Evolutionary conservation across 176 grass and related monocot genomes (phyloP), one percentile per base, ranked within the genome.

Genomic region (Lolium rigidum): DNA sequence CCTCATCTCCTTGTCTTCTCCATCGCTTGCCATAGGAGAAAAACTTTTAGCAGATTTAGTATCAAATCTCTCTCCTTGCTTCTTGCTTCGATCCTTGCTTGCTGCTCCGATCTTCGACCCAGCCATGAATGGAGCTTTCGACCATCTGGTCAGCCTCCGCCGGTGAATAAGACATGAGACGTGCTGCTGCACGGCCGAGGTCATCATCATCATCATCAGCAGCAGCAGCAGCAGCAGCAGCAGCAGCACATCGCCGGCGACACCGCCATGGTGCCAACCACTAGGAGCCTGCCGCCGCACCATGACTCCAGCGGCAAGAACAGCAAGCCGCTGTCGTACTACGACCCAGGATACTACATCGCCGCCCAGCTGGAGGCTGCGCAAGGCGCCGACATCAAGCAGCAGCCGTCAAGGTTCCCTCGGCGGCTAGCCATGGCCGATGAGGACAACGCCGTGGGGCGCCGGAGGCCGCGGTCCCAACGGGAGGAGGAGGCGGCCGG

Each of bases 261-360:
- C 63, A 68, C 59, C 59, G 82, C 78, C 79, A 95, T 98, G 96
- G 88, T 93, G 21, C 93, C 95, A 46, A 87, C 88, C 71, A 86
- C 91, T 77, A 86, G 88, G 46, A 95, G 81, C 65, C 77, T 91
- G 73, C 24, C 82, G 77, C 14, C 72, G 56, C 82, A 59, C 71
- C 90, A 91, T 88, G 82, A 91, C 20, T 8, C 14, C 47, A 39
- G 51, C 78, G 66, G 55, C 59, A 81, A 52, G 70, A 81, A 35
- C 41, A 49, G 68, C 81, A 43, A 69, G 7, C 51, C 70, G 60
- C 80, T 38, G 22, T 84, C 71, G 46, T 70, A 41, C 18, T 75
- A 67, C 76, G 52, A 35, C 70, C 43, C 86, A 63, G 61, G 69
- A 80, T 88, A 85, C 90, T 73, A 67, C 78, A 73, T 88, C 86